These are phyloP conservation scores for Talaromyces trachyspermus DNA, from an alignment of 495 filamentous ascomycete genomes.

Conservation along the genomic window DNA sequence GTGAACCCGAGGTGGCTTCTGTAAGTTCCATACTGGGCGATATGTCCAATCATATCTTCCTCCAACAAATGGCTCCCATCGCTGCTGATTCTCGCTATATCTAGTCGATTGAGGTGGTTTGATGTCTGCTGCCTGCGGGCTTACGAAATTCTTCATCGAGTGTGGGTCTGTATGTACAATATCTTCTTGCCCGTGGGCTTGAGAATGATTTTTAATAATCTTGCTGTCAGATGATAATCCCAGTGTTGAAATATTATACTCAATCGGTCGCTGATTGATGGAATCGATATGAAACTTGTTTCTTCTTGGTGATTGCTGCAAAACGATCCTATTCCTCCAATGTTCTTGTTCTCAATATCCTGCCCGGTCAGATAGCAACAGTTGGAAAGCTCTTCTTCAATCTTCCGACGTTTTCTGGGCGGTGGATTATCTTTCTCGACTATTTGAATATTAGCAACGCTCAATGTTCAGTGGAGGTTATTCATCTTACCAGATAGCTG, in stretches of 20 bases:
- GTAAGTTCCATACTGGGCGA: neutral
- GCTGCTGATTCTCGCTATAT: too few relatives aligned
- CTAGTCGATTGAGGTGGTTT: too few relatives aligned
- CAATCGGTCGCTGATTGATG: slow-evolving; percentile 2
- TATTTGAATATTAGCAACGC: neutral
- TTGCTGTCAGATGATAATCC: neutral
- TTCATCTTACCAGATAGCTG: neutral
- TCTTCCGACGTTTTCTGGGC: slow-evolving; percentile 4
- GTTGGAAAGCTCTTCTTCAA: neutral
- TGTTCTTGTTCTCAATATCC: neutral
- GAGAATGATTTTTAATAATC: too few relatives aligned
- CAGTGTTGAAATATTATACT: too few relatives aligned
- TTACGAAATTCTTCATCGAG: too few relatives aligned
- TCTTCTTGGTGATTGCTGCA: slow-evolving; percentile 1
- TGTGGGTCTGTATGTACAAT: too few relatives aligned
- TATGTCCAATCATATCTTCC: too few relatives aligned
- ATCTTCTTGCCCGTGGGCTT: too few relatives aligned
- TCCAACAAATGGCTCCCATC: too few relatives aligned
- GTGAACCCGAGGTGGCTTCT: slow-evolving; percentile 1
- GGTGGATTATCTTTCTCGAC: neutral
- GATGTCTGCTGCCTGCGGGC: too few relatives aligned
- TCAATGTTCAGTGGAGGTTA: neutral
- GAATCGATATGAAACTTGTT: neutral
- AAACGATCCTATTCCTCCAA: slow-evolving; percentile 3
- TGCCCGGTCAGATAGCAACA: neutral